Conservation (phyloP, 495 filamentous ascomycete genomes). For the Talaromyces thailandensis region DNA sequence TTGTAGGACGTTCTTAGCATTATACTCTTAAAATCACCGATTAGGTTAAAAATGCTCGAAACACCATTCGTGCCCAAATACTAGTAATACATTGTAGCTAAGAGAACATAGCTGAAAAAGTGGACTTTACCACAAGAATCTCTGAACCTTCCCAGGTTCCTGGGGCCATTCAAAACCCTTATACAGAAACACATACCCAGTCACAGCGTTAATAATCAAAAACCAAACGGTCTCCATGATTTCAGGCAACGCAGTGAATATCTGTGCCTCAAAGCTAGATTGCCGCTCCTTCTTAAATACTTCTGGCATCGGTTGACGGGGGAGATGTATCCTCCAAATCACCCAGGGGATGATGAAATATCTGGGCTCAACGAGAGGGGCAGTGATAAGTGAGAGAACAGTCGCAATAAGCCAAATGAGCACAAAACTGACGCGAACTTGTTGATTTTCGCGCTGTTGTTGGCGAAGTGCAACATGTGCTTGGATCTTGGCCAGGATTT, state of each 20-base stretch:
- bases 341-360: constrained; percentile 96
- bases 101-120: not conserved
- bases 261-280: constrained; percentile 17
- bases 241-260: constrained; percentile 33
- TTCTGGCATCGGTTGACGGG: constrained; percentile 30
- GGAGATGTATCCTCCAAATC: constrained; percentile 79
- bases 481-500: constrained; percentile 25
- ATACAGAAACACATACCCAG: constrained; percentile 74
- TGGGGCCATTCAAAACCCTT: constrained; percentile 73
- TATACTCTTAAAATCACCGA: not conserved
- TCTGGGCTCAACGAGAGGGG: constrained; percentile 85
- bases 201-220: constrained; percentile 57
- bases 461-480: constrained; percentile 26
- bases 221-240: constrained; percentile 76
- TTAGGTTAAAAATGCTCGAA: too few relatives aligned
- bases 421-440: constrained; percentile 43
- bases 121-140: constrained; percentile 77
- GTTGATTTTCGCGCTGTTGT: constrained; percentile 19
- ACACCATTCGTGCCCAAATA: not conserved
- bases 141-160: constrained; percentile 71
- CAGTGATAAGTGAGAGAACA: constrained; percentile 67
- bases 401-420: constrained; percentile 67
- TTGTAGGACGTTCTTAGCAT: not conserved
- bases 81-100: constrained; percentile 4
- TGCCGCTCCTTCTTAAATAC: constrained; percentile 10